Percentiles rank a stretch among this genome's conserved stretches.
Evolutionary conservation across 257 asterid species (phyloP).

Genomic region (Solanum chmielewskii): DNA sequence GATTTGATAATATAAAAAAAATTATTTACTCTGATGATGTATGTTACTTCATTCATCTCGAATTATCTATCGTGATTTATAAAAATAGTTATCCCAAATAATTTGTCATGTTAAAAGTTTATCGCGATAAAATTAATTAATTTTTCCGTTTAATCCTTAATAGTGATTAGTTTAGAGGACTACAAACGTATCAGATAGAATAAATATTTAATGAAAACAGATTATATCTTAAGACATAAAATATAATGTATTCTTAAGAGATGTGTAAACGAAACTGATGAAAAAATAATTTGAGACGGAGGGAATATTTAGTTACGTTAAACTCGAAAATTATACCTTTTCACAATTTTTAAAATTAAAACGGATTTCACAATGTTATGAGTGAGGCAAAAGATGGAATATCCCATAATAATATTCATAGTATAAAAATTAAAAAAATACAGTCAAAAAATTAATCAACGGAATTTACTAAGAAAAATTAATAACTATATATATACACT

Average conservation of each 20-base stretch:
- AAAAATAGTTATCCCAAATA: too few relatives aligned
- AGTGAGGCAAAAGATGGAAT: neutral
- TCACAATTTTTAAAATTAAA: neutral
- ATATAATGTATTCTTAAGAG: too few relatives aligned
- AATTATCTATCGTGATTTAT: too few relatives aligned
- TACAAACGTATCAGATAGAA: rapidly evolving
- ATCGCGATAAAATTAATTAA: neutral
- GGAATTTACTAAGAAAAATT: neutral
- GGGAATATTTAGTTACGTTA: neutral
- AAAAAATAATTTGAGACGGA: too few relatives aligned
- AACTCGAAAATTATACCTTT: neutral
- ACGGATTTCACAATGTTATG: neutral
- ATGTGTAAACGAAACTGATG: too few relatives aligned
- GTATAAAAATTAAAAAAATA: neutral
- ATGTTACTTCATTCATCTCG: neutral
- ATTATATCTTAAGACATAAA: neutral
- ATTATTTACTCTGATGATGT: too few relatives aligned
- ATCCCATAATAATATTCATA: neutral
- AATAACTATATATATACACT: neutral
- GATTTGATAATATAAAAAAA: too few relatives aligned
- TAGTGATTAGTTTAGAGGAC: neutral
- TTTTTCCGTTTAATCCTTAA: neutral
- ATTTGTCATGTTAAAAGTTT: too few relatives aligned
- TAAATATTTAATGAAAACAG: too few relatives aligned
- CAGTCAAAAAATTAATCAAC: neutral